Percentiles rank a stretch among this genome's conserved stretches.
These are phyloP conservation scores for Tetracladium marchalianum DNA, from an alignment of 495 filamentous ascomycete genomes.

Conservation along the genomic window DNA sequence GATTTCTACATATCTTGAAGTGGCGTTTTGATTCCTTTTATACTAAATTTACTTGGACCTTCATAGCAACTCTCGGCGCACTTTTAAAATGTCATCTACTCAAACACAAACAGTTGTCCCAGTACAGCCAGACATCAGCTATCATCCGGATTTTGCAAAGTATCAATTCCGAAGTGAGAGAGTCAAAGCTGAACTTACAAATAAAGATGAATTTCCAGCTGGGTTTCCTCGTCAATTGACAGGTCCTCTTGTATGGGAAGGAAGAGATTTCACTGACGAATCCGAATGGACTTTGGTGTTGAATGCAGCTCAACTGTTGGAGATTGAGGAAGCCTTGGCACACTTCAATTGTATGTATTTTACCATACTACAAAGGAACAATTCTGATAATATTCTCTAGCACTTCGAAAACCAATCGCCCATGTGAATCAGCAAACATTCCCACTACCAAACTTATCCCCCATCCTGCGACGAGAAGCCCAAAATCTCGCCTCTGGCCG, in stretches of 20 bases:
- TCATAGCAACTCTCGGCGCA: too few species aligned
- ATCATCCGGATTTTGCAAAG: constrained; percentile 44
- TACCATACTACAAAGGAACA: neutral
- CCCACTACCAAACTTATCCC: constrained; percentile 41
- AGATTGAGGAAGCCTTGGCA: constrained; percentile 43
- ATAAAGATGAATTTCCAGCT: constrained; percentile 34
- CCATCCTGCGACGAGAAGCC: constrained; percentile 37
- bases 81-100: neutral
- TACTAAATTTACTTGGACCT: too few species aligned
- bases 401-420: constrained; percentile 33
- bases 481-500: constrained; percentile 44
- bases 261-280: constrained; percentile 34
- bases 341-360: constrained; percentile 43
- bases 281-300: constrained; percentile 44
- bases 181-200: constrained; percentile 31
- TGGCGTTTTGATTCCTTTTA: too few species aligned
- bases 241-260: constrained; percentile 49
- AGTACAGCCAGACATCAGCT: constrained; percentile 45
- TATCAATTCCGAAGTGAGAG: constrained; percentile 39
- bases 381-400: constrained; percentile 13
- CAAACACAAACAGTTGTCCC: constrained; percentile 7
- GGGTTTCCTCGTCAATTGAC: constrained; percentile 40
- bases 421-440: constrained; percentile 43
- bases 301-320: constrained; percentile 35
- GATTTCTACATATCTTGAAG: too few species aligned